A percentile compares a stretch with the other conserved stretches of the same genome.
phyloP scores from a whole-genome alignment of 2,329 filamentous ascomycete genomes.

The Colletotrichum navitas region DNA sequence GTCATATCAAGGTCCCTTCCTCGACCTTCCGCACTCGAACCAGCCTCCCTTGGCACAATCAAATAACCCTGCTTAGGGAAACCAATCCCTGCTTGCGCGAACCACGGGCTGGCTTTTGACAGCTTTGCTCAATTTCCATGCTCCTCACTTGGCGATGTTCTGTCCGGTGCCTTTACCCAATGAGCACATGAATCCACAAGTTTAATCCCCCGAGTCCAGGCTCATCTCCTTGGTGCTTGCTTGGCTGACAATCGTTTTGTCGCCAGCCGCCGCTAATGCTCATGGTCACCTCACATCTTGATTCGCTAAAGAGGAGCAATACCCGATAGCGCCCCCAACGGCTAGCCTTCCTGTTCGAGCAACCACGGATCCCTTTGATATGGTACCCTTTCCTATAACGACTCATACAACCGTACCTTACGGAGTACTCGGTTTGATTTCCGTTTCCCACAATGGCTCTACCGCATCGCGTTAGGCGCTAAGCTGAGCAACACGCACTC shows the following conservation, averaged over 20 bases:
- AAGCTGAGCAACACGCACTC: constrained; percentile 9
- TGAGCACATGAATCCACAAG: constrained; percentile 6
- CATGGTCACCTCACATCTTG: constrained; percentile 20
- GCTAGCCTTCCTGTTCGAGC: neutral
- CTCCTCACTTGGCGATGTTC: constrained; percentile 8
- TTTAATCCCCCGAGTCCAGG: constrained; percentile 2
- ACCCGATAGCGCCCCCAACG: neutral
- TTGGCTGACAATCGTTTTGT: neutral
- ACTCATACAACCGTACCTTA: neutral
- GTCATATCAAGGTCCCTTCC: neutral
- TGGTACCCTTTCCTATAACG: constrained; percentile 3
- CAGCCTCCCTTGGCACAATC: constrained; percentile 38
- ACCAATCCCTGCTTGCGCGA: constrained; percentile 18
- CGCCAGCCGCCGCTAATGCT: constrained; percentile 1
- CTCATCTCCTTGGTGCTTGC: neutral
- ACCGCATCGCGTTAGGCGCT: constrained; percentile 22
- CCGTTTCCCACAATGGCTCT: constrained; percentile 3
- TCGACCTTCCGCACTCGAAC: constrained; percentile 17
- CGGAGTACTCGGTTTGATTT: neutral
- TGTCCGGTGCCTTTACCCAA: constrained; percentile 21
- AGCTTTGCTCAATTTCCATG: constrained; percentile 33
- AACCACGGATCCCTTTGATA: constrained; percentile 18
- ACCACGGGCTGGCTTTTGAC: constrained; percentile 14
- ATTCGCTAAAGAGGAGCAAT: neutral
- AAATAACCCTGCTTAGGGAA: constrained; percentile 31